These are phyloP conservation scores for Raphanus raphanistrum DNA, from an alignment of 345 rosid genomes.

Conservation along the genomic window DNA sequence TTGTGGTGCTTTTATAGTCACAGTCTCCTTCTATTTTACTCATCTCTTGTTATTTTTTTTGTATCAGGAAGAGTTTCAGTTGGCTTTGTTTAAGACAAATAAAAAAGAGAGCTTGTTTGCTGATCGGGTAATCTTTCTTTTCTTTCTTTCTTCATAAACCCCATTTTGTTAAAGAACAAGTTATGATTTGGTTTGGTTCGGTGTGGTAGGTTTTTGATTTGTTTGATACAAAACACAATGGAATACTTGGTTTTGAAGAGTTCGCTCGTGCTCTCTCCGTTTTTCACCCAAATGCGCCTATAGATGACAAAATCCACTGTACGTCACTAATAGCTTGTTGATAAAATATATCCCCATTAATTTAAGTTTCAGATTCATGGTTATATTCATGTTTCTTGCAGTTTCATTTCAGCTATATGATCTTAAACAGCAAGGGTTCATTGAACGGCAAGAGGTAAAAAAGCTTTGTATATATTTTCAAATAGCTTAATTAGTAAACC, in stretches of 20 bases:
- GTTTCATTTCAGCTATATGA: slow-evolving; percentile 97
- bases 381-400: slow-evolving; percentile 34
- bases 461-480: not conserved
- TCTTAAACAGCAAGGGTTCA: slow-evolving; percentile 99
- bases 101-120: slow-evolving; percentile 99
- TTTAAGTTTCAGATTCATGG: not conserved
- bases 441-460: slow-evolving; percentile 93
- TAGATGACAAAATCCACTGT: slow-evolving; percentile 93
- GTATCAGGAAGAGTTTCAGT: slow-evolving; percentile 92
- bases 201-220: slow-evolving; percentile 79
- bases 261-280: slow-evolving; percentile 98
- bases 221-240: slow-evolving; percentile 96
- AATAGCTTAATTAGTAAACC: not conserved
- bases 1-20: not conserved
- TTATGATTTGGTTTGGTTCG: slow-evolving; percentile 11
- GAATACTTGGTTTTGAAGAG: slow-evolving; percentile 95
- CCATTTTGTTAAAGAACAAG: not conserved
- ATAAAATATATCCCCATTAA: not conserved
- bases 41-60: slow-evolving; percentile 1
- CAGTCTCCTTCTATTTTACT: not conserved
- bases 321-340: slow-evolving; percentile 24
- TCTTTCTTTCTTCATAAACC: not conserved
- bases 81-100: slow-evolving; percentile 94
- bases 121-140: slow-evolving; percentile 62
- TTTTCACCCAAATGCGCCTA: slow-evolving; percentile 94